These are phyloP conservation scores for Ogataea degrootiae DNA, from an alignment of 805 yeast genomes.

Conservation along the genomic window DNA sequence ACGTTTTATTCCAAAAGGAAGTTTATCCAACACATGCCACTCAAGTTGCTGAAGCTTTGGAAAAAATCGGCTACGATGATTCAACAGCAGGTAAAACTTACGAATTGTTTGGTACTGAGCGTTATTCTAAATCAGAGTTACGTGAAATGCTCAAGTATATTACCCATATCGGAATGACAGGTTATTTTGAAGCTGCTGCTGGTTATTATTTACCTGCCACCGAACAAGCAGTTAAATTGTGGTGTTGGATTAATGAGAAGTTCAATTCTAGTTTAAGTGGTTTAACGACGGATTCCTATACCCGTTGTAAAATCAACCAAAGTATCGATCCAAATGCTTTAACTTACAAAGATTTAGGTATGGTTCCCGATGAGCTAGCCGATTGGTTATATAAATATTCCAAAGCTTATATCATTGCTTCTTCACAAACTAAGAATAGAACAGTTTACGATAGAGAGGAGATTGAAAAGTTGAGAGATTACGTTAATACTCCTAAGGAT, in stretches of 20 bases:
- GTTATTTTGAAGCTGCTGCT: conserved; percentile 33
- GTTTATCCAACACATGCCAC: conserved; percentile 68
- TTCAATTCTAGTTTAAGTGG: conserved; percentile 36
- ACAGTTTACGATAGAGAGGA: conserved; percentile 35
- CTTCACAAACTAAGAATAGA: conserved; percentile 34
- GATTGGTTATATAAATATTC: conserved; percentile 44
- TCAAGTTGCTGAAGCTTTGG: conserved; percentile 77
- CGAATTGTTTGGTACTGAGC: conserved; percentile 73
- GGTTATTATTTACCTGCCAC: conserved; percentile 38
- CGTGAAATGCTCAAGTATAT: conserved; percentile 61
- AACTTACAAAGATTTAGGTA: conserved; percentile 68
- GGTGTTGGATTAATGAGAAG: conserved; percentile 36
- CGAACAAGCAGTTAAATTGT: conserved; percentile 28
- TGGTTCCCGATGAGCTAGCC: conserved; percentile 49
- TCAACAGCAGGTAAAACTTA: conserved; percentile 70
- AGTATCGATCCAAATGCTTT: conserved; percentile 52
- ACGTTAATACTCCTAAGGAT: conserved; percentile 32
- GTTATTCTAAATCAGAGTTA: conserved; percentile 55
- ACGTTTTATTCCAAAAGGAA: conserved; percentile 62
- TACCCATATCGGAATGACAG: conserved; percentile 31
- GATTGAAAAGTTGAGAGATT: conserved; percentile 30
- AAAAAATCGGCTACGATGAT: conserved; percentile 76
- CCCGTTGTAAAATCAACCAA: conserved; percentile 69
- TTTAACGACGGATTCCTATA: conserved; percentile 66
- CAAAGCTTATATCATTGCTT: conserved; percentile 31